Conservation (phyloP, 2,329 filamentous ascomycete genomes). For the Alternaria dauci region DNA sequence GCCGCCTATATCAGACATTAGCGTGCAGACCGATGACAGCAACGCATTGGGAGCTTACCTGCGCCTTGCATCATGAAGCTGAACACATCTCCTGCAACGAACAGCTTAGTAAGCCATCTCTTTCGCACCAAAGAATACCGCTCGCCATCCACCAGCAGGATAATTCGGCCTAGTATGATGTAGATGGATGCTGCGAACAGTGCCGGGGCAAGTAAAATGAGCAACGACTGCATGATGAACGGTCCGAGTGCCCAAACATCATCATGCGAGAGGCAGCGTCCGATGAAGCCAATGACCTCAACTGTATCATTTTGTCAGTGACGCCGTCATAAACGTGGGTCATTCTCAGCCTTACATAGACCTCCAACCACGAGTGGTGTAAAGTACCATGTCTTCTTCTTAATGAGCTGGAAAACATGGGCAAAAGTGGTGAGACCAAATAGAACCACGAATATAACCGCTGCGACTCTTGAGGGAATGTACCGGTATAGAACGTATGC, state of each 20-base stretch:
- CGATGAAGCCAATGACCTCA: conserved; percentile 61
- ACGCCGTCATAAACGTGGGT: neutral
- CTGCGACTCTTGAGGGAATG: conserved; percentile 55
- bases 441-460: conserved; percentile 57
- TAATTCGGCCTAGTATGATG: conserved; percentile 59
- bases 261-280: conserved; percentile 53
- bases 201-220: conserved; percentile 57
- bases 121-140: conserved; percentile 50
- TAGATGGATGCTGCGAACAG: conserved; percentile 60
- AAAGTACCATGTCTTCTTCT: conserved; percentile 60
- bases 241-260: conserved; percentile 49
- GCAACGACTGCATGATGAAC: conserved; percentile 55
- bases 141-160: conserved; percentile 51
- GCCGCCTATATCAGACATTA: conserved; percentile 20
- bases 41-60: conserved; percentile 32
- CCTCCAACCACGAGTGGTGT: conserved; percentile 61
- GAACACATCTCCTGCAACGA: conserved; percentile 57
- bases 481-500: conserved; percentile 44
- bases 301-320: conserved; percentile 45
- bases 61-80: conserved; percentile 54
- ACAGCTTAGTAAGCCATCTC: conserved; percentile 55
- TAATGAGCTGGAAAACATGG: conserved; percentile 55
- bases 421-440: conserved; percentile 54
- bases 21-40: conserved; percentile 24
- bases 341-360: conserved; percentile 51